phyloP scores from a whole-genome alignment of 768 basidiomycete species.

The Mycena belliarum region DNA sequence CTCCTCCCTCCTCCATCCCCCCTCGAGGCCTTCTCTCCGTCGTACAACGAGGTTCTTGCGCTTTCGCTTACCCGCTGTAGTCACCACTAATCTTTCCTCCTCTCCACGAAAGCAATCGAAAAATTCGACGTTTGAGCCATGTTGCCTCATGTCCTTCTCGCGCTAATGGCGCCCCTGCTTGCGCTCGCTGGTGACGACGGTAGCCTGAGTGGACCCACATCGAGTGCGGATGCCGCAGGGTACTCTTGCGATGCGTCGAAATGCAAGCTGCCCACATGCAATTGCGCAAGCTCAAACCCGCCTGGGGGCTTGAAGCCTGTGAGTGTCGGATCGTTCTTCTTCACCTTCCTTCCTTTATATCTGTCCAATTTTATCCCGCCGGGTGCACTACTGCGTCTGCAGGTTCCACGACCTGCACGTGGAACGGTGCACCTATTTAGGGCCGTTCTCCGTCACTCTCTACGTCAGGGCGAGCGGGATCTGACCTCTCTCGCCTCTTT shows the following conservation, averaged over 20 bases:
- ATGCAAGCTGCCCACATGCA: conserved; percentile 70
- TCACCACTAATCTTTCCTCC: background rate
- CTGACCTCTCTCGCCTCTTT: too few species aligned
- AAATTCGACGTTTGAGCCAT: background rate
- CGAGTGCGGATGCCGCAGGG: conserved; percentile 54
- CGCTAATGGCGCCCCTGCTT: conserved; percentile 34
- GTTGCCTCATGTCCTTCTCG: conserved; percentile 27
- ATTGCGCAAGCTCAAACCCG: conserved; percentile 71
- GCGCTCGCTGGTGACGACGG: conserved; percentile 40
- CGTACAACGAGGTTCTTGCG: background rate
- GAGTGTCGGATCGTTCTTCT: background rate
- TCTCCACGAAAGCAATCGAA: background rate
- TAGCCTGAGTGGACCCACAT: conserved; percentile 50
- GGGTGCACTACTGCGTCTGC: background rate
- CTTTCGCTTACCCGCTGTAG: background rate
- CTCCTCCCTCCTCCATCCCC: background rate
- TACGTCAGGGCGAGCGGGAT: background rate
- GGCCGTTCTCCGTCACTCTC: too few species aligned
- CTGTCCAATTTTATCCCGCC: too few species aligned
- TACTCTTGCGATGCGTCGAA: conserved; percentile 68
- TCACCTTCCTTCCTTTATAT: background rate
- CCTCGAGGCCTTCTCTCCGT: too few species aligned
- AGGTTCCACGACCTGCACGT: too few species aligned
- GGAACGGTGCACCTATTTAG: too few species aligned
- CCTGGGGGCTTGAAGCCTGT: conserved; percentile 72